Evolutionary conservation across 2,329 filamentous ascomycete species (phyloP).

Genomic region (Fusarium irregulare): DNA sequence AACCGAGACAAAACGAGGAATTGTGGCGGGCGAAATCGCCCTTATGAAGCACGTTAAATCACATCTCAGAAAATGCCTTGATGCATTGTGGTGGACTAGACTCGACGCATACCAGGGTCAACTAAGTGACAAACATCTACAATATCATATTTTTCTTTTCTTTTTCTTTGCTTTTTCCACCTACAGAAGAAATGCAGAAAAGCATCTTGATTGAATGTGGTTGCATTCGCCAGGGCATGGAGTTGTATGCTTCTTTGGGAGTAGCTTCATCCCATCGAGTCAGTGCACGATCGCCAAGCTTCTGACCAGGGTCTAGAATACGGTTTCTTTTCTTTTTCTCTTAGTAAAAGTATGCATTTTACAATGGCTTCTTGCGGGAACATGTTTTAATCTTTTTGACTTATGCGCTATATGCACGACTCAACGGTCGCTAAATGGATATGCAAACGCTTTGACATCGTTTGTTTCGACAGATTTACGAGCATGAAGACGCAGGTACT

Average conservation of each 20-base stretch:
- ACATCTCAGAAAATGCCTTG: not conserved
- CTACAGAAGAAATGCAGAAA: not conserved
- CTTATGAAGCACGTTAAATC: not conserved
- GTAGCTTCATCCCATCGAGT: not conserved
- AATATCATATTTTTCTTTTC: not conserved
- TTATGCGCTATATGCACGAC: not conserved
- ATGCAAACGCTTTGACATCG: not conserved
- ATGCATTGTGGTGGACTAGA: not conserved
- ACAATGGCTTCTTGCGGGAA: not conserved
- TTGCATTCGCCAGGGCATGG: not conserved
- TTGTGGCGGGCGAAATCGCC: not conserved
- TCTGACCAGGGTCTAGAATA: not conserved
- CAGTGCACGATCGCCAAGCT: not conserved
- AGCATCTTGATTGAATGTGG: not conserved
- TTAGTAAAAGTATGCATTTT: fast-evolving
- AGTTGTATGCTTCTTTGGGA: not conserved
- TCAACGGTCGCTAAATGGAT: not conserved
- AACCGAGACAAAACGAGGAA: not conserved
- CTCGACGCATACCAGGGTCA: not conserved
- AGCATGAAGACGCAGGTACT: not conserved
- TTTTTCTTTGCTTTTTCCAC: not conserved
- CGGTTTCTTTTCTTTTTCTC: not conserved
- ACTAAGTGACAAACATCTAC: not conserved
- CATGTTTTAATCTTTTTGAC: not conserved
- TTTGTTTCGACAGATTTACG: not conserved